Evolutionary conservation across 2,329 filamentous ascomycete genomes (phyloP).

Genomic region (Alternaria longipes): DNA sequence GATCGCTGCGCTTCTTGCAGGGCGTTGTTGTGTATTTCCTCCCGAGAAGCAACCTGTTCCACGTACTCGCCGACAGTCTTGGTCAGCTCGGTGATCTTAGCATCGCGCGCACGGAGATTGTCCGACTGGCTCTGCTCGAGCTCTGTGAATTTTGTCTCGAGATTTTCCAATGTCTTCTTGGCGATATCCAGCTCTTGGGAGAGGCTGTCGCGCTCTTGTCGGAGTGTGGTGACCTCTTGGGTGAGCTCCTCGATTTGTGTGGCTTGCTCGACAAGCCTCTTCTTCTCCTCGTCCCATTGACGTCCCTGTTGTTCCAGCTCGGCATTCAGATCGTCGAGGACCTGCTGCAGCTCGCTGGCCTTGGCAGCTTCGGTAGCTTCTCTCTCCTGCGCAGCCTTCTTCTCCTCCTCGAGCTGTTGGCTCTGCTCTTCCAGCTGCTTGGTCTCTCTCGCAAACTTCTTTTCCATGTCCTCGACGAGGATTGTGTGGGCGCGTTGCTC

Average conservation of each 20-base stretch:
- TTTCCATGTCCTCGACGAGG: slow-evolving; percentile 47
- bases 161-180: slow-evolving; percentile 34
- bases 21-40: slow-evolving; percentile 34
- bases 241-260: slow-evolving; percentile 39
- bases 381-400: slow-evolving; percentile 41
- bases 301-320: slow-evolving; percentile 48
- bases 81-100: slow-evolving; percentile 40
- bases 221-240: slow-evolving; percentile 33
- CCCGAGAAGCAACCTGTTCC: slow-evolving; percentile 30
- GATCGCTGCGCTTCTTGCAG: slow-evolving; percentile 37
- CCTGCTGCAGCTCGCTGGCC: slow-evolving; percentile 47
- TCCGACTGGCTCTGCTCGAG: slow-evolving; percentile 43
- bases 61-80: slow-evolving; percentile 38
- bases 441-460: slow-evolving; percentile 47
- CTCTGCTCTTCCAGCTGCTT: slow-evolving; percentile 45
- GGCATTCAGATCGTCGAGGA: slow-evolving; percentile 46
- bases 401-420: slow-evolving; percentile 45
- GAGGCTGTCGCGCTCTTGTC: slow-evolving; percentile 38
- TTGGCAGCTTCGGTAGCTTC: slow-evolving; percentile 44
- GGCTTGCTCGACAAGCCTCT: slow-evolving; percentile 46
- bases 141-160: slow-evolving; percentile 40
- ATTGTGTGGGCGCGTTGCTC: slow-evolving; percentile 35
- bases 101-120: slow-evolving; percentile 38
- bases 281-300: slow-evolving; percentile 50
- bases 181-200: slow-evolving; percentile 33